Base-by-base conservation (phyloP, 768 basidiomycete genomes). In the Boletales sp. region DNA sequence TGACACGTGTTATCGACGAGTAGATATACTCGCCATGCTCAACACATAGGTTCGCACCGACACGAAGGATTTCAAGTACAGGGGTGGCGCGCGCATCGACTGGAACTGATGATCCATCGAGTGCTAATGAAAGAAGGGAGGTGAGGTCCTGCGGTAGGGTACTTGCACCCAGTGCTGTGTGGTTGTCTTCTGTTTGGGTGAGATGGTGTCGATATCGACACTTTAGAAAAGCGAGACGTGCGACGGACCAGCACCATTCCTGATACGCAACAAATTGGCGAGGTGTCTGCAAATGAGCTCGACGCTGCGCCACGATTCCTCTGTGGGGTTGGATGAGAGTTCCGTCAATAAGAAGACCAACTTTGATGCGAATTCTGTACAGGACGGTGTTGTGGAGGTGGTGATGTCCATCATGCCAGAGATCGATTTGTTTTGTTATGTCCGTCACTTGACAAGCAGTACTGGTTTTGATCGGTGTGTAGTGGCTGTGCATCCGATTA, bases 31-130 rank as follows among this genome's bases (percentile, higher is more conserved):
- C 56, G 83, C 88, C 83, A 58, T 92, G 88, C 63, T 93, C 88
- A 70, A 90, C 83, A 66, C 87, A 90, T 15, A 93, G 68, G 67
- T 93, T 93, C 12, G 90, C 90, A 21, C 82, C 82, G 13, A 90
- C 82, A 50, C 90, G 79, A 47, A 93, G 77, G 29, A 90, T 69
- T 63, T 92, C 87, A 51, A 79, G 79, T 19, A 83, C 72, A 10
- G 78, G 77, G 9, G 76, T 60, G 43, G 80, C 73, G 50, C 74
- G 76, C n/a, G 67, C 53, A 27, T 73, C 68, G 47, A 64, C 68
- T 6, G 81, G 80, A 40, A 75, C 71, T 17, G 74, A 54, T 6
- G 76, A 62, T 38, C 75, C 80, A 48, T 75, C 71, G 18, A 86
- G 69, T 8, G 83, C 80, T 37, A 74, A 68, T 32, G 75, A 73